phyloP scores from a whole-genome alignment of 345 rosid genomes.

The Salix koriyanagi region DNA sequence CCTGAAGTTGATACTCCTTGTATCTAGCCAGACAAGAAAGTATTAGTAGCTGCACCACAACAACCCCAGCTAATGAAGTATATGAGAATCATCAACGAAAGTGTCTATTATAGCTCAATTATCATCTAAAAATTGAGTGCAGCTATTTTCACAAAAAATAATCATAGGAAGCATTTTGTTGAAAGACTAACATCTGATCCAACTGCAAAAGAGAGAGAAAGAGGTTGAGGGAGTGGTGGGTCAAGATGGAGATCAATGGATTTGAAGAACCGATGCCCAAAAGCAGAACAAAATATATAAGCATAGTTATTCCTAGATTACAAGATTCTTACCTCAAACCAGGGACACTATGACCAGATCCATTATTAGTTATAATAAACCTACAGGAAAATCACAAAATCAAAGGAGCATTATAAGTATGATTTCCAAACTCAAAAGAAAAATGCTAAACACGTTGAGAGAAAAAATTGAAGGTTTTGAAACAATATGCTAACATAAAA shows the following conservation, averaged over 20 bases:
- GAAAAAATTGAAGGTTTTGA: background rate
- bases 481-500: background rate
- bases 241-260: background rate
- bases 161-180: too few relatives aligned
- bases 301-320: background rate
- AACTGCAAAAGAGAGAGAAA: too few relatives aligned
- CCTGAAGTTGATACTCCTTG: conserved; percentile 92
- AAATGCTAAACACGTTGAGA: background rate
- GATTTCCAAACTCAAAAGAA: background rate
- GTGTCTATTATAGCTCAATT: too few relatives aligned
- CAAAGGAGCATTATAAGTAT: background rate
- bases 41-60: conserved; percentile 3
- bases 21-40: conserved; percentile 43
- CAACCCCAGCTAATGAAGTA: background rate
- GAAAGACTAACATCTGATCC: too few relatives aligned
- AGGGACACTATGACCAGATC: conserved; percentile 67
- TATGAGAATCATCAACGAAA: too few relatives aligned
- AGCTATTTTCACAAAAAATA: too few relatives aligned
- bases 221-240: too few relatives aligned
- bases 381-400: conserved; percentile 33
- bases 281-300: background rate
- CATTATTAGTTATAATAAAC: conserved; percentile 83
- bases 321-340: conserved; percentile 61
- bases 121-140: too few relatives aligned
- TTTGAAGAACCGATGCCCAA: background rate